Evolutionary conservation across 257 asterid genomes (phyloP), one percentile per base, ranked within the genome.

Genomic region (Solanum etuberosum): DNA sequence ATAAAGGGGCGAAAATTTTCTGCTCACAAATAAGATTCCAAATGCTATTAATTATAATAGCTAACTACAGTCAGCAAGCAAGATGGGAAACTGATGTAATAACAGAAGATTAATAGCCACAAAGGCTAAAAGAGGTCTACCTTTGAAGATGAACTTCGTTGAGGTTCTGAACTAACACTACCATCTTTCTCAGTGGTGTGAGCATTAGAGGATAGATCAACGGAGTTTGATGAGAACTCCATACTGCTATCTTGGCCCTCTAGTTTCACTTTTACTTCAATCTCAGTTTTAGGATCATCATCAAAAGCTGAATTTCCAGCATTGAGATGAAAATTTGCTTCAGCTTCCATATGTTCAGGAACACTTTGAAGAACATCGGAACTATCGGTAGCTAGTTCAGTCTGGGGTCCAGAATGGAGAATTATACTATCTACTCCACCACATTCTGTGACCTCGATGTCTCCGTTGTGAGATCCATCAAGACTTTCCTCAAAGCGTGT

Each of bases 141-240:
- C 98, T 93, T 86, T 37, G 85, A 54, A 87, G 90, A 76, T 80
- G 87, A 65, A 65, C 15, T 78, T 54, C 65, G 85, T 73, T 20
- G 84, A 51, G 70, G 85, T 59, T 83, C 85, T 3, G 87, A 84
- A 32, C 34, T 34, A 38, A 73, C 82, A 35, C 87, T 83, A 6
- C 70, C 86, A 85, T 85, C 90, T 86, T 86, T 89, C 68, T 89
- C 92, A 51, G 86, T 67, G 14, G 74, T 84, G 88, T 43, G 80
- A 83, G 76, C 68, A 59, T 86, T 88, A 70, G 86, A 73, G 29
- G 46, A 46, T 82, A 46, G 78, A 74, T 5, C 86, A 42, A 46
- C 7, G 23, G 91, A 11, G 78, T 85, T 88, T 13, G 70, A 87
- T 57, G 90, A 71, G 27, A 42, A 51, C 71, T 87, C 87, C 86